Percentiles rank a stretch among this genome's conserved stretches.
Conservation (phyloP, 345 rosid genomes). For the Rubroshorea leprosula region DNA sequence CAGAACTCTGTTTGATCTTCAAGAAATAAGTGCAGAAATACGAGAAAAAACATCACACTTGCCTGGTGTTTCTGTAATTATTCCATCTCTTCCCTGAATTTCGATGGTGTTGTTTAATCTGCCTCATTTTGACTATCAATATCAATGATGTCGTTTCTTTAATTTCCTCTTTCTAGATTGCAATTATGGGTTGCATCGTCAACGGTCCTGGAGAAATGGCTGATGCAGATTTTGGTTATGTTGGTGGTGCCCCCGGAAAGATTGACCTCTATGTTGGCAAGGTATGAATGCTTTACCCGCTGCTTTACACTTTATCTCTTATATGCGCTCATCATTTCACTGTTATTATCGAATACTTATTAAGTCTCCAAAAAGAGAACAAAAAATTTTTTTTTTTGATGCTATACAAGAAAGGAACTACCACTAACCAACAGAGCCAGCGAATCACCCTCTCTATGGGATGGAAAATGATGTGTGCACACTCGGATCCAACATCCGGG, state of each 20-base stretch:
- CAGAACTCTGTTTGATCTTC: constrained; percentile 93
- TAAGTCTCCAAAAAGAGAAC: too few relatives aligned
- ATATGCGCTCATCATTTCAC: not conserved
- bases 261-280: constrained; percentile 95
- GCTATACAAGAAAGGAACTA: too few relatives aligned
- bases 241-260: constrained; percentile 97
- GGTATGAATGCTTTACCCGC: constrained; percentile 39
- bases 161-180: constrained; percentile 45
- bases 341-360: too few relatives aligned
- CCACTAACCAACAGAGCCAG: too few relatives aligned
- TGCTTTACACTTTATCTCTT: not conserved
- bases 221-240: constrained; percentile 96
- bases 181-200: constrained; percentile 98
- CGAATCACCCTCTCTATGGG: too few relatives aligned
- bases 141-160: not conserved
- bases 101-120: not conserved
- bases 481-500: too few relatives aligned
- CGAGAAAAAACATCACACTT: constrained; percentile 87
- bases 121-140: not conserved
- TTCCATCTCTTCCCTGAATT: constrained; percentile 10
- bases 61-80: constrained; percentile 91
- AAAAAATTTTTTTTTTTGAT: too few relatives aligned
- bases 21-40: constrained; percentile 90
- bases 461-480: too few relatives aligned
- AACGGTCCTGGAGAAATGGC: constrained; percentile 99